Evolutionary conservation across 208 protist genomes (phyloP).

Genomic region (Leishmania martiniquensis): DNA sequence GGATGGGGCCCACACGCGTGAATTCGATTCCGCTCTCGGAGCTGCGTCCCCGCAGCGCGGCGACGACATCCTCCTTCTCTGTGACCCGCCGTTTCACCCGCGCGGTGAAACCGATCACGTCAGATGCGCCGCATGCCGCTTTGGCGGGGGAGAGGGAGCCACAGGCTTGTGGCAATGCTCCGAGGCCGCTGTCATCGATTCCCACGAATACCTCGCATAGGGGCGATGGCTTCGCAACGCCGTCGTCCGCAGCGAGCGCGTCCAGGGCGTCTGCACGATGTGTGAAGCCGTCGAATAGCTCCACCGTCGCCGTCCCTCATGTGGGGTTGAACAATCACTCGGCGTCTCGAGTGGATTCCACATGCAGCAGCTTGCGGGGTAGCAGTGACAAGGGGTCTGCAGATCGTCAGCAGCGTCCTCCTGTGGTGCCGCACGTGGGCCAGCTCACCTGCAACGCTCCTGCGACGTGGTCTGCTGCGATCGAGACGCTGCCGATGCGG

Average conservation of each 20-base stretch:
- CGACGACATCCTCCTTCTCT: neutral
- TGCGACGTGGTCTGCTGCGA: neutral
- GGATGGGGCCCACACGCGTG: conserved; percentile 10
- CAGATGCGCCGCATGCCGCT: neutral
- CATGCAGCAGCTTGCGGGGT: conserved; percentile 24
- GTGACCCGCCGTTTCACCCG: conserved; percentile 10
- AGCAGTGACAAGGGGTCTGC: conserved; percentile 14
- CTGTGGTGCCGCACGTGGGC: conserved; percentile 12
- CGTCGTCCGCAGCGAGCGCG: neutral
- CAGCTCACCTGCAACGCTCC: neutral
- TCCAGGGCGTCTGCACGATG: neutral
- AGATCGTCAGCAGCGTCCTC: conserved; percentile 7
- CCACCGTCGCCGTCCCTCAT: too few species aligned
- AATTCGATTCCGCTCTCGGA: conserved; percentile 6
- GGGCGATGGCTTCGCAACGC: neutral
- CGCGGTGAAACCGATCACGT: conserved; percentile 4
- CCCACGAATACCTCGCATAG: conserved; percentile 9
- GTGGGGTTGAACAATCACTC: neutral
- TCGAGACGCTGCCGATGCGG: neutral
- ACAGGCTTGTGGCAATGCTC: neutral
- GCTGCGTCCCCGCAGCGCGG: neutral
- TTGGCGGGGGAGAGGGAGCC: neutral
- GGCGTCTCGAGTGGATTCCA: conserved; percentile 12
- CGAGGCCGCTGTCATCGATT: neutral
- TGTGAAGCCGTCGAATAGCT: neutral